Conservation (phyloP, 768 basidiomycete species). For the Chalciporus pseudorubinellus region DNA sequence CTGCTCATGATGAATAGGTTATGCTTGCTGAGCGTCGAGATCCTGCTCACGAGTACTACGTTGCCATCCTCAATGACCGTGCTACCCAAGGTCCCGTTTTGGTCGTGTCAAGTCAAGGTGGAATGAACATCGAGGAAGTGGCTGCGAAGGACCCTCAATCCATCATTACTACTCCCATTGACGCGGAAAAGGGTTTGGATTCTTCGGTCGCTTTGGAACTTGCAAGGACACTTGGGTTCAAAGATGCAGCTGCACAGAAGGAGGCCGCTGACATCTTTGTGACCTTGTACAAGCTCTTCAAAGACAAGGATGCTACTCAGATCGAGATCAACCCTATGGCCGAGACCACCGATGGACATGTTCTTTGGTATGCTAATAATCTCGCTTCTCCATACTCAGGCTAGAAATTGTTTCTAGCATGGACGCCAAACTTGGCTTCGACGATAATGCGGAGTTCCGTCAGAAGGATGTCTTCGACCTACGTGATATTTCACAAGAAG, state of each 20-base stretch:
- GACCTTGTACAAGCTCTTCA: constrained; percentile 94
- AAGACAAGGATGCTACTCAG: constrained; percentile 98
- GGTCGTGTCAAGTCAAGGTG: constrained; percentile 91
- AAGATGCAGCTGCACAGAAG: constrained; percentile 61
- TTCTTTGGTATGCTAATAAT: constrained; percentile 77
- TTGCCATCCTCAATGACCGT: constrained; percentile 95
- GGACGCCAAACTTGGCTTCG: constrained; percentile 99
- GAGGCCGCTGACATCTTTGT: constrained; percentile 93
- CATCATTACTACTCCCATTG: constrained; percentile 93
- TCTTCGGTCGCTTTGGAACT: constrained; percentile 68
- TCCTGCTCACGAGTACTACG: constrained; percentile 96
- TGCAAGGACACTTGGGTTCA: constrained; percentile 91
- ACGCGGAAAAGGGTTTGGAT: constrained; percentile 78
- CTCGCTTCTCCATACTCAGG: background rate
- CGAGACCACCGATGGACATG: constrained; percentile 84
- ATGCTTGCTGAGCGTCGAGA: constrained; percentile 97
- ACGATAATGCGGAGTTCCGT: constrained; percentile 98
- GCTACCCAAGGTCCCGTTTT: constrained; percentile 85
- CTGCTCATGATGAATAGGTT: constrained; percentile 52
- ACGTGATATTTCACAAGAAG: constrained; percentile 92
- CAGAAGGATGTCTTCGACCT: constrained; percentile 87
- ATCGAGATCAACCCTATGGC: constrained; percentile 99
- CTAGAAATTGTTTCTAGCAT: constrained; percentile 54
- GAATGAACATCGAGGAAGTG: constrained; percentile 99
- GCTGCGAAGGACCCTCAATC: constrained; percentile 92